phyloP scores from a whole-genome alignment of 345 rosid species.

The Linum trigynum region DNA sequence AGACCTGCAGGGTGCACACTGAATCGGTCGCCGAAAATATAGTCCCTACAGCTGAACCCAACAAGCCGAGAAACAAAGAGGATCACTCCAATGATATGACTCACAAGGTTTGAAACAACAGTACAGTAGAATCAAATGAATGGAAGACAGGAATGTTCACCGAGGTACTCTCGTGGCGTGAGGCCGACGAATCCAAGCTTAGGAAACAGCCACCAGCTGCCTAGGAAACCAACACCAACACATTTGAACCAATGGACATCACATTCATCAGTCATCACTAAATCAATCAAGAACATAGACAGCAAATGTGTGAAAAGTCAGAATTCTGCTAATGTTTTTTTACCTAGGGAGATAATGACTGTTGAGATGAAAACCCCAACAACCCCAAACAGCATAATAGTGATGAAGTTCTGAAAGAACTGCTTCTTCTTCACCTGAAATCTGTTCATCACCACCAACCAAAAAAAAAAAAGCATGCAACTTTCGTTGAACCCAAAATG shows the following conservation, averaged over 20 bases:
- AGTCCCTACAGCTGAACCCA: conserved; percentile 62
- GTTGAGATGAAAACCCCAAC: conserved; percentile 72
- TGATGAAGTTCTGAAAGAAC: conserved; percentile 74
- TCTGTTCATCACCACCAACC: conserved; percentile 22
- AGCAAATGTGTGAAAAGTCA: not conserved
- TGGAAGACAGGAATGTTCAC: conserved; percentile 23
- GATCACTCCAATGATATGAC: conserved; percentile 4
- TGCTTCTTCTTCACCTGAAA: conserved; percentile 93
- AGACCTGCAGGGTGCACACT: conserved; percentile 90
- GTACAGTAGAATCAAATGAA: no score
- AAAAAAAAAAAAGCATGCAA: not conserved
- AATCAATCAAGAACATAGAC: not conserved
- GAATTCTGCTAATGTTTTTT: not conserved
- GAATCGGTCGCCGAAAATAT: conserved; percentile 90
- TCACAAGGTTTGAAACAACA: conserved; percentile 4
- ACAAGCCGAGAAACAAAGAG: no score
- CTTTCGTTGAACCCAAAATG: no score
- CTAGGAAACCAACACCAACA: conserved; percentile 25
- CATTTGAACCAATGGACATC: conserved; percentile 6
- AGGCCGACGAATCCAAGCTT: conserved; percentile 51
- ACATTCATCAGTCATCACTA: not conserved
- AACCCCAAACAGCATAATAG: conserved; percentile 73
- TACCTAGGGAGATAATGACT: conserved; percentile 53
- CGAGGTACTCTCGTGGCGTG: conserved; percentile 55
- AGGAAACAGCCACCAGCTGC: conserved; percentile 78